phyloP scores from a whole-genome alignment of 176 grass and related monocot species.

The Elymus sibiricus region DNA sequence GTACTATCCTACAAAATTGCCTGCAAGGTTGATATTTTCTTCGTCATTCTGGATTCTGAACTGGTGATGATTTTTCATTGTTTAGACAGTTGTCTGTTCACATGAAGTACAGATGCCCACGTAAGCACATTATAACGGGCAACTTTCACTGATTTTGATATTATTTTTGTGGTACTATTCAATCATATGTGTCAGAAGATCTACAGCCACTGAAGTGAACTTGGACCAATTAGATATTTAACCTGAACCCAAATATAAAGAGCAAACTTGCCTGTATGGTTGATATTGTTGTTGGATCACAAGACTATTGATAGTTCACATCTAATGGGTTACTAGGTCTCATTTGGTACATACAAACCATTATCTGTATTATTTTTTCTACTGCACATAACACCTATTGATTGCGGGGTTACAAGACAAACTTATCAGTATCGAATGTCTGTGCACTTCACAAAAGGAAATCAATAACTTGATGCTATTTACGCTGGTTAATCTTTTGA shows the following conservation, averaged over 20 bases:
- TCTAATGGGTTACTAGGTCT: constrained; percentile 9
- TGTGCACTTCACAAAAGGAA: not conserved
- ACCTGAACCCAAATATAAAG: not conserved
- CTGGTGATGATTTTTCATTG: not conserved
- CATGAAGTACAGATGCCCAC: constrained; percentile 1
- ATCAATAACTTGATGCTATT: constrained; percentile 13
- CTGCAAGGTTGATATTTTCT: not conserved
- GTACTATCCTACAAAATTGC: not conserved
- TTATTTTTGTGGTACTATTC: not conserved
- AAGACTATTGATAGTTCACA: constrained; percentile 8
- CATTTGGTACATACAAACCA: not conserved
- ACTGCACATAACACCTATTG: not conserved
- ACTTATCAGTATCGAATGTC: not conserved
- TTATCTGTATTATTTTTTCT: constrained; percentile 13
- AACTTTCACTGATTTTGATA: not conserved
- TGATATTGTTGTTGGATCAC: not conserved
- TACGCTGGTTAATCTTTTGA: not conserved
- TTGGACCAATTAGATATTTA: too few species aligned
- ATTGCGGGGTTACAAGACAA: not conserved
- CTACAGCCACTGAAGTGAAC: not conserved
- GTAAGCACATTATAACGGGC: not conserved
- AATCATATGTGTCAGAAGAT: constrained; percentile 2
- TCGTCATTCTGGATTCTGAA: not conserved
- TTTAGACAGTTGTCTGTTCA: not conserved
- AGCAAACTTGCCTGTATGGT: not conserved